Conservation (phyloP, 2,329 filamentous ascomycete species). For the Apiospora hydei region DNA sequence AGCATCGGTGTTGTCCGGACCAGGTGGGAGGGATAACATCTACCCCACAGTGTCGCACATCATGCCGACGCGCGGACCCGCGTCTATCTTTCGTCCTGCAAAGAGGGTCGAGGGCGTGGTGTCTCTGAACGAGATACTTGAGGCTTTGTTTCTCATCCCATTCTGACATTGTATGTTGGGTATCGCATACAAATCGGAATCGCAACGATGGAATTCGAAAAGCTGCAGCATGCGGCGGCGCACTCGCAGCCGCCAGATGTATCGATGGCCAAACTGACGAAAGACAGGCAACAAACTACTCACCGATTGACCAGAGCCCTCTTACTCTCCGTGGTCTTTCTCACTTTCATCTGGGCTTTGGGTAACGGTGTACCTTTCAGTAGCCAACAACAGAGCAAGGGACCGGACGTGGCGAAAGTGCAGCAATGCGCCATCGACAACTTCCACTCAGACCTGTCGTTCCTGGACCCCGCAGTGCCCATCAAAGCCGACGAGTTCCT, state of each 20-base stretch:
- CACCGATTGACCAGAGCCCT: neutral
- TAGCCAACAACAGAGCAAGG: too few species aligned
- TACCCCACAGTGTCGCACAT: neutral
- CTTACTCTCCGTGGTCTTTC: neutral
- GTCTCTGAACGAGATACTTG: too few species aligned
- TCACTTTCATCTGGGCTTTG: neutral
- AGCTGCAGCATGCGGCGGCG: neutral
- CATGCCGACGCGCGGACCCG: neutral
- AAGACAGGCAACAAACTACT: too few species aligned
- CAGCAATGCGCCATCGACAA: slow-evolving; percentile 59
- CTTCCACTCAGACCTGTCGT: slow-evolving; percentile 56
- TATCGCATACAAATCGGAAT: neutral
- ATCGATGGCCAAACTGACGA: neutral
- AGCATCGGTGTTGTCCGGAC: slow-evolving; percentile 9
- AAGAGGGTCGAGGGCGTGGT: neutral
- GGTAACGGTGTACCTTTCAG: neutral
- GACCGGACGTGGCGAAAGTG: slow-evolving; percentile 28
- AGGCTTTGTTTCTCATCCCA: neutral
- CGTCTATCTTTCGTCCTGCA: neutral
- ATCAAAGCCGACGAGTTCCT: slow-evolving; percentile 61
- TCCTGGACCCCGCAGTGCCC: slow-evolving; percentile 56
- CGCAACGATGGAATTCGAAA: neutral
- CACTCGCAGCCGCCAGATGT: neutral
- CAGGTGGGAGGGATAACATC: neutral
- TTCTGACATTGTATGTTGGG: neutral